Evolutionary conservation across 495 filamentous ascomycete genomes (phyloP), one percentile per base, ranked within the genome.

Genomic region (Chaetomium cochliodes): DNA sequence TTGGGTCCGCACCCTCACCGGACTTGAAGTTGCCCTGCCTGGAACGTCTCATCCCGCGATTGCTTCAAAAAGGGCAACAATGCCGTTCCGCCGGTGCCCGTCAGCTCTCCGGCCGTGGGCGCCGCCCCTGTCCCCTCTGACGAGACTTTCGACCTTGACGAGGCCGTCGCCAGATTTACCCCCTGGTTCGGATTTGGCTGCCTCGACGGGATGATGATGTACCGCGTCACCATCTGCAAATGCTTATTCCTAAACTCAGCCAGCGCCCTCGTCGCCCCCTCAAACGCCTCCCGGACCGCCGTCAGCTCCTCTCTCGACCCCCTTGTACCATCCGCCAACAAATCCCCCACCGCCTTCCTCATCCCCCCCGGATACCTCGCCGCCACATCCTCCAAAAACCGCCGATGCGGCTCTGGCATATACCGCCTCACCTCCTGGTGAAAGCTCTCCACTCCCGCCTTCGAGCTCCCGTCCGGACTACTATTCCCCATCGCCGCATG

Each of bases 61-160:
- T 96, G 93, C 72, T 93, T 96, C 57, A 97, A 73, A 71, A 97
- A 97, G 0, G 92, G 91, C 62, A 97, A 92, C 55, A 97, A 75
- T 13, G 91, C 88, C 0, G 93, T 97, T 3, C 93, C 93, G 42
- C 93, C 93, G 0, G 93, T 97, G 12, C 93, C 93, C 8, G 86
- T 89, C 4, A 97, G 76, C 61, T 88, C 88, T 61, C 83, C 85
- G 0, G 41, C 22, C 3, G 20, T 46, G n/a, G 51, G 25, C 30
- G 22, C 37, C 20, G 44, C 25, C 11, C 42, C 12, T 11, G 16
- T 25, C 16, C 22, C 39, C 28, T 23, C n/a, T 4, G 37, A 7
- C 18, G 54, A 13, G 12, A 3, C 59, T 53, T 66, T 79, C 67
- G 60, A 67, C 73, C 16, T 72, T 67, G 72, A 75, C 66, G 79